Evolutionary conservation across 2,329 filamentous ascomycete genomes (phyloP).

Genomic region (Arachnopeziza araneosa): DNA sequence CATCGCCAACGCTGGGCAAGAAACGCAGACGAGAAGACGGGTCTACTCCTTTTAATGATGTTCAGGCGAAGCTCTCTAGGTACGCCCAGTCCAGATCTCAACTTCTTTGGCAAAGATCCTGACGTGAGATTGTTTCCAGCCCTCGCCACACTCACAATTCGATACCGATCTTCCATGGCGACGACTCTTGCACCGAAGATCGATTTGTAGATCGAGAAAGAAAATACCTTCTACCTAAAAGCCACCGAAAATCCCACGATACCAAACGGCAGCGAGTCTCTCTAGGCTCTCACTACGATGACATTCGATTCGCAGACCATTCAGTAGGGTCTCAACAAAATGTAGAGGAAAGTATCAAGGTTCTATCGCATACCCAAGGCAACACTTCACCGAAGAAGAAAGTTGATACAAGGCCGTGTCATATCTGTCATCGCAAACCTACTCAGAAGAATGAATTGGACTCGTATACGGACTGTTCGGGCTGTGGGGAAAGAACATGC

Average conservation of each 20-base stretch:
- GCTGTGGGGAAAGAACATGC: conserved; percentile 57
- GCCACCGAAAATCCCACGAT: background rate
- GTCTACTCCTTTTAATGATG: background rate
- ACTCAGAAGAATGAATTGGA: conserved; percentile 61
- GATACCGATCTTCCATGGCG: background rate
- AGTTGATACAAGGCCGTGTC: conserved; percentile 48
- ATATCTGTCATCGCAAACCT: conserved; percentile 62
- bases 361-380: background rate
- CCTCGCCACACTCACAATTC: background rate
- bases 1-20: background rate
- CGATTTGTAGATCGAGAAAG: background rate
- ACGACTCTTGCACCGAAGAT: background rate
- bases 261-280: background rate
- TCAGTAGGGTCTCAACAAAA: background rate
- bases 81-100: background rate
- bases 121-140: background rate
- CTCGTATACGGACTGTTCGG: conserved; percentile 58
- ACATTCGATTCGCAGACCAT: background rate
- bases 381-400: background rate
- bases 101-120: background rate
- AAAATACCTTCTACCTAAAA: background rate
- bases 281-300: background rate
- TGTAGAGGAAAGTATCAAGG: background rate
- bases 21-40: conserved; percentile 1
- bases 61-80: conserved; percentile 2